Percentiles rank a stretch among this genome's conserved stretches.
These are phyloP conservation scores for Solioccasus polychromus DNA, from an alignment of 768 basidiomycete species.

Conservation along the genomic window DNA sequence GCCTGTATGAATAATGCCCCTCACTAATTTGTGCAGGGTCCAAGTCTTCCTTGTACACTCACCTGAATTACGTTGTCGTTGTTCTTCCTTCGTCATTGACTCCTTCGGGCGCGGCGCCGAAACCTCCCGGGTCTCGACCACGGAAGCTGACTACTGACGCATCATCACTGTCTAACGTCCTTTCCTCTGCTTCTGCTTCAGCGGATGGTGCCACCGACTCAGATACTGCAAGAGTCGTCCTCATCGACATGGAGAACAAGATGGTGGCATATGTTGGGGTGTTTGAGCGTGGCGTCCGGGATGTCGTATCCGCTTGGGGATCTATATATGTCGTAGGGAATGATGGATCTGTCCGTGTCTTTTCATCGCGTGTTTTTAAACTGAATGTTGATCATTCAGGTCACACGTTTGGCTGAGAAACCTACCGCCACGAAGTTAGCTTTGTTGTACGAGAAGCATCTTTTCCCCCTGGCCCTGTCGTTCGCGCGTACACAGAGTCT, in stretches of 20 bases:
- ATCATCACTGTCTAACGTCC: constrained; percentile 7
- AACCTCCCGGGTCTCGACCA: constrained; percentile 29
- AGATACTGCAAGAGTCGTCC: constrained; percentile 75
- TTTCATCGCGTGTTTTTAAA: not conserved
- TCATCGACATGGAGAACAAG: constrained; percentile 92
- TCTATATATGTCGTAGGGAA: constrained; percentile 75
- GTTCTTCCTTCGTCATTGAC: constrained; percentile 83
- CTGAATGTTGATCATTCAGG: constrained; percentile 33
- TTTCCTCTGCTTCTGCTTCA: constrained; percentile 37
- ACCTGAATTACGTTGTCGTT: constrained; percentile 84
- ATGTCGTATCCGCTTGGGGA: constrained; percentile 80
- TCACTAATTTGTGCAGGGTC: constrained; percentile 15
- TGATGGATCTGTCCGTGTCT: constrained; percentile 63
- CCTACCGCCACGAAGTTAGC: constrained; percentile 83
- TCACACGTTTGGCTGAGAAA: constrained; percentile 70
- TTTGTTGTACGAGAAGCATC: constrained; percentile 74
- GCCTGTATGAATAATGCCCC: no score
- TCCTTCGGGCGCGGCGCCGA: constrained; percentile 61
- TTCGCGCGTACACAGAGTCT: constrained; percentile 79
- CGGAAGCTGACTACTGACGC: constrained; percentile 20
- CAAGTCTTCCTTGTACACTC: constrained; percentile 75
- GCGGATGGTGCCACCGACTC: constrained; percentile 40
- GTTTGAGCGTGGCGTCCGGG: constrained; percentile 79
- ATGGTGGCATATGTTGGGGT: constrained; percentile 80
- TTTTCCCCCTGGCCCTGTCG: constrained; percentile 78